Evolutionary conservation across 352 stramenopile genomes (phyloP).

Genomic region (Globisporangium iwayamae): DNA sequence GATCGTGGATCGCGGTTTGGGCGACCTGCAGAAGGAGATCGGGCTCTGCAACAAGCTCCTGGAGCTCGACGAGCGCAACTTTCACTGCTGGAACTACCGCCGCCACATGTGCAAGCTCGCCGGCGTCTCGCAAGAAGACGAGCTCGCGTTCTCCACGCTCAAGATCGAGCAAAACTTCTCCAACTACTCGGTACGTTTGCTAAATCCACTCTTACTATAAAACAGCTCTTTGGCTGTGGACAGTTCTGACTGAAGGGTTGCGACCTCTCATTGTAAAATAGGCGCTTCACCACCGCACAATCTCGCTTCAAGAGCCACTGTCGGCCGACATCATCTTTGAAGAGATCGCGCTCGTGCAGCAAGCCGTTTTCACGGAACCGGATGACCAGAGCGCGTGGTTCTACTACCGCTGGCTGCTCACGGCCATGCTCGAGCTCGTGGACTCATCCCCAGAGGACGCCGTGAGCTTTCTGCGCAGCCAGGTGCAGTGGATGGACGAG

Average conservation of each 20-base stretch:
- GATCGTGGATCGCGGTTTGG: slow-evolving; percentile 70
- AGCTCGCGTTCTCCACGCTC: slow-evolving; percentile 93
- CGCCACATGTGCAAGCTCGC: slow-evolving; percentile 65
- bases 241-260: not conserved
- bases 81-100: slow-evolving; percentile 99
- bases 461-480: slow-evolving; percentile 57
- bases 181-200: slow-evolving; percentile 93
- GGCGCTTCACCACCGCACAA: slow-evolving; percentile 67
- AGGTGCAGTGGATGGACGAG: slow-evolving; percentile 75
- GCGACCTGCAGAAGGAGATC: slow-evolving; percentile 71
- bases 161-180: slow-evolving; percentile 98
- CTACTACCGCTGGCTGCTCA: slow-evolving; percentile 95
- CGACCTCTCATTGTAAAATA: slow-evolving; percentile 5
- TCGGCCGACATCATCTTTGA: slow-evolving; percentile 49
- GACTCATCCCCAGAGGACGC: slow-evolving; percentile 36
- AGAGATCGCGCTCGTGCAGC: slow-evolving; percentile 86
- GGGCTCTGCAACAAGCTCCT: slow-evolving; percentile 69
- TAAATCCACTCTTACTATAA: not conserved
- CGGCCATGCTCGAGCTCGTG: slow-evolving; percentile 61
- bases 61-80: slow-evolving; percentile 97
- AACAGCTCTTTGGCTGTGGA: not conserved
- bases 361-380: slow-evolving; percentile 98
- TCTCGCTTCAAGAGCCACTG: slow-evolving; percentile 47
- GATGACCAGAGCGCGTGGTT: slow-evolving; percentile 99
- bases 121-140: slow-evolving; percentile 48